Evolutionary conservation across 73 alveolate genomes (phyloP), one percentile per base, ranked within the genome.

Genomic region (Halteria grandinella): DNA sequence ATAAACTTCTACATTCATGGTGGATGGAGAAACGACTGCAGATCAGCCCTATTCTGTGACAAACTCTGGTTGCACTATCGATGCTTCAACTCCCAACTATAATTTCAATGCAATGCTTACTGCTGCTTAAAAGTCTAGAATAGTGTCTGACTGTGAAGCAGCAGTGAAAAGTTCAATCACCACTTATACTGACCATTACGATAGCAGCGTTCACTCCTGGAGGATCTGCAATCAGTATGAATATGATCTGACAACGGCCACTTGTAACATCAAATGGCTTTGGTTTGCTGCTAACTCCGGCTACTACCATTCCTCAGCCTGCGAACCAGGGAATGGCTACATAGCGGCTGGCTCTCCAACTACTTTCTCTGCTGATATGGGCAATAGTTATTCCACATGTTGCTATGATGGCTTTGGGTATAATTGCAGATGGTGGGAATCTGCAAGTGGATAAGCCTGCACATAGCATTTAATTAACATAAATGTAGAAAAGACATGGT

Each of bases 141-240:
- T 60, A 7, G n/a, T 6, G 4, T 21, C n/a, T 18, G 37, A 39
- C 15, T 60, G 77, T 60, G 77, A 60, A 36, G 10, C 6, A 24
- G 6, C 43, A 6, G 29, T 18, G 3, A 24, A 18, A 12, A 36
- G 7, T 15, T 7, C 37, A 60, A 33, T 60, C 10, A 29, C 39
- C 1, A 37, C 21, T 20, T 60, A 60, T 20, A 36, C 24, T 28
- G 14, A 20, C 5, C 60, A 60, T 17, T 60, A 60, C 27, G 12
- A 34, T 23, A 8, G 24, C 23, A 11, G 43, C 24, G 24, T 60
- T 7, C 43, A 60, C 24, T 12, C 59, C 1, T 60, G 77, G 77
- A 40, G 36, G 10, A 60, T 59, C 20, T 60, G 77, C 24, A 59
- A 60, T 60, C 43, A 36, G 34, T 60, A 60, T 37, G 21, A 25